These are phyloP conservation scores for Geranium incanum DNA, from an alignment of 441 rosid species.

Conservation along the genomic window DNA sequence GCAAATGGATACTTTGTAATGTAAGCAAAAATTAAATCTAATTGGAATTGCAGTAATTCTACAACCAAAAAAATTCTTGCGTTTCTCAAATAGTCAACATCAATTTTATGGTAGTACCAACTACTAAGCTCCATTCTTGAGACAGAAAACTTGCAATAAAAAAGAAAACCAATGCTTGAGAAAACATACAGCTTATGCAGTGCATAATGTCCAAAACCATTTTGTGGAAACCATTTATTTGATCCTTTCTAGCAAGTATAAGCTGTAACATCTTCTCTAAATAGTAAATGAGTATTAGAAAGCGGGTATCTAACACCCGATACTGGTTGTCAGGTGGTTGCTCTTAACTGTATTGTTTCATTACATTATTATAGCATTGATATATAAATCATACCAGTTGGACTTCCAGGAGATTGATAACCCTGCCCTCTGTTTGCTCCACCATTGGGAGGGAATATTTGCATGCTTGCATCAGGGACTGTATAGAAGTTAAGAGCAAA, in stretches of 20 bases:
- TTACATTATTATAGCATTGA: not conserved
- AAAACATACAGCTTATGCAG: not conserved
- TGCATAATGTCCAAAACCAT: not conserved
- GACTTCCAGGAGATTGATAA: slow-evolving; percentile 63
- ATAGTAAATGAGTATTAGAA: not conserved
- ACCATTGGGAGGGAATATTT: slow-evolving; percentile 53
- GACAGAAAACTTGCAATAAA: not conserved
- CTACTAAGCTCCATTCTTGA: not conserved
- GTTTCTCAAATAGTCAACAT: not conserved
- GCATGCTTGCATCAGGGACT: slow-evolving; percentile 74
- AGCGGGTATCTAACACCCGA: not conserved
- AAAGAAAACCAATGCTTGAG: not conserved
- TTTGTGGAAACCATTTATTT: not conserved
- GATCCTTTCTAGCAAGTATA: not conserved
- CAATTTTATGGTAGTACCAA: not conserved
- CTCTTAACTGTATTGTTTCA: slow-evolving; percentile 11
- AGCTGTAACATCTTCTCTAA: not conserved
- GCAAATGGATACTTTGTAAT: not conserved
- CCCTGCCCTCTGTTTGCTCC: slow-evolving; percentile 46
- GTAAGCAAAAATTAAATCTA: not conserved
- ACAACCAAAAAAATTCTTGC: not conserved
- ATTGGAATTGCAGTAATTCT: not conserved
- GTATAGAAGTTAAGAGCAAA: slow-evolving; percentile 25
- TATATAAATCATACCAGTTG: slow-evolving; percentile 42
- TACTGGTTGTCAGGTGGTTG: slow-evolving; percentile 1